phyloP scores from a whole-genome alignment of 805 yeast genomes.

The Candida lessepsii region DNA sequence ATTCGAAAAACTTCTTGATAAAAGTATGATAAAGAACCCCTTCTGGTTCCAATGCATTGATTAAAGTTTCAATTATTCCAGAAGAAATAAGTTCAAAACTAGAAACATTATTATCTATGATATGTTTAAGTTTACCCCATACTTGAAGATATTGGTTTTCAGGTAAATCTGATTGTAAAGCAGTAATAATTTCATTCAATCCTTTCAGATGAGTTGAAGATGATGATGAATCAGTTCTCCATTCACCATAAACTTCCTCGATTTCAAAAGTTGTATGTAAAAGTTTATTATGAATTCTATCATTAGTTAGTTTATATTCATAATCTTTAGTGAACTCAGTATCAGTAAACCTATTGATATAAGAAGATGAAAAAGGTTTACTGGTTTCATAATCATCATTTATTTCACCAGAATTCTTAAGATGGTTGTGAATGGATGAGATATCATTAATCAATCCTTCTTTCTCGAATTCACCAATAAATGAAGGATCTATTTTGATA shows the following conservation, averaged over 20 bases:
- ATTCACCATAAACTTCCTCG: slow-evolving; percentile 23
- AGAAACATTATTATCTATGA: slow-evolving; percentile 42
- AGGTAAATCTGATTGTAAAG: not conserved
- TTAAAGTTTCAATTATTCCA: slow-evolving; percentile 52
- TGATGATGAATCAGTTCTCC: not conserved
- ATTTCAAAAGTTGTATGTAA: slow-evolving; percentile 21
- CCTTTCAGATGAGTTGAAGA: slow-evolving; percentile 2
- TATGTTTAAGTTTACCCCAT: slow-evolving; percentile 24
- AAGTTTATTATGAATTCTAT: slow-evolving; percentile 17
- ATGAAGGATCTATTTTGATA: slow-evolving; percentile 20
- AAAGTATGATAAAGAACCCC: slow-evolving; percentile 45
- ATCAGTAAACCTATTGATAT: slow-evolving; percentile 28
- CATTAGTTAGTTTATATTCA: slow-evolving; percentile 19
- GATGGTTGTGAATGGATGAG: slow-evolving; percentile 27
- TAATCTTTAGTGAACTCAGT: slow-evolving; percentile 30
- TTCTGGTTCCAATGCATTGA: slow-evolving; percentile 29
- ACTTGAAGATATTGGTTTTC: slow-evolving; percentile 7
- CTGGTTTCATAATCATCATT: slow-evolving; percentile 17
- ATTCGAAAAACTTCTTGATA: slow-evolving; percentile 35
- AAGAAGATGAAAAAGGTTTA: slow-evolving; percentile 15
- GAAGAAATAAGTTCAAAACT: slow-evolving; percentile 75
- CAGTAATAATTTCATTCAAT: not conserved
- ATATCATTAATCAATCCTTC: slow-evolving; percentile 71
- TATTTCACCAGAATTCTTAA: slow-evolving; percentile 14
- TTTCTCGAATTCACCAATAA: slow-evolving; percentile 53